Conservation (phyloP, 805 yeast species). For the Yamadazyma nakazawae region DNA sequence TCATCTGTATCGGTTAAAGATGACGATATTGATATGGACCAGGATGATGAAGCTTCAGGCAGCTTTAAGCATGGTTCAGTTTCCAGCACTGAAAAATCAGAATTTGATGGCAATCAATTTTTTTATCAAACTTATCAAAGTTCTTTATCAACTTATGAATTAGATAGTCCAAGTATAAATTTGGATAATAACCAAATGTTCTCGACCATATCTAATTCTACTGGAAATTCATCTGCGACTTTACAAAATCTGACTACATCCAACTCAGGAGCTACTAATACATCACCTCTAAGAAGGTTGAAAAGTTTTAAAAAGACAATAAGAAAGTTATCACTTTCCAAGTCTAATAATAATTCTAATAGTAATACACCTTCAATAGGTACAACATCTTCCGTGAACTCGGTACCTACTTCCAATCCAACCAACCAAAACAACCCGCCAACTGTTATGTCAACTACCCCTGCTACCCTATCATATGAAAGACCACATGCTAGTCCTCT, state of each 20-base stretch:
- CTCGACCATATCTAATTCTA: constrained; percentile 11
- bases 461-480: not conserved
- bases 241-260: not conserved
- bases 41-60: not conserved
- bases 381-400: not conserved
- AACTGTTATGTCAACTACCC: not conserved
- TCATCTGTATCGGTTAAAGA: not conserved
- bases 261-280: constrained; percentile 2
- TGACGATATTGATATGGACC: constrained; percentile 2
- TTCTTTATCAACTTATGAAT: constrained; percentile 21
- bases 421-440: not conserved
- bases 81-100: not conserved
- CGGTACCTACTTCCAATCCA: constrained; percentile 2
- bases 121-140: constrained; percentile 10
- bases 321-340: constrained; percentile 31
- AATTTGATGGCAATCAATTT: not conserved
- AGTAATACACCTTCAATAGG: not conserved
- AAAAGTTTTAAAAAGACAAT: constrained; percentile 38
- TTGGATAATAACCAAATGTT: constrained; percentile 17
- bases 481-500: constrained; percentile 15
- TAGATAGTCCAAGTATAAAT: constrained; percentile 23
- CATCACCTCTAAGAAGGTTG: constrained; percentile 33
- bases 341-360: not conserved
- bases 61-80: not conserved
- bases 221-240: not conserved